Base-by-base conservation (phyloP, 2,329 filamentous ascomycete species). In the Sporothrix humicola region DNA sequence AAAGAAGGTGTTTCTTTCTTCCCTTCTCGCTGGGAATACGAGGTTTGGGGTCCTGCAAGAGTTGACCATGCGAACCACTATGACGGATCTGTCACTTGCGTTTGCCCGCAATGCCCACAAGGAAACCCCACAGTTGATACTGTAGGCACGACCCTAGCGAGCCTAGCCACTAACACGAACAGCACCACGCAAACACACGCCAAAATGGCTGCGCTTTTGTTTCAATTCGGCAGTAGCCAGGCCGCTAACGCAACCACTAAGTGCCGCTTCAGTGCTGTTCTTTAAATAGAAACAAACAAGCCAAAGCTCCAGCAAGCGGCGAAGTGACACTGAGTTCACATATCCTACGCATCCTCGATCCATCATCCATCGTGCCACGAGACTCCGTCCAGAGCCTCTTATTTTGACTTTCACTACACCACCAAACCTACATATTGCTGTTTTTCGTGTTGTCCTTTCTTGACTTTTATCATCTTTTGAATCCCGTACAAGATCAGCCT, bases 261-360 rank as follows among this genome's bases (percentile, higher is more conserved):
- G 3, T 26, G 42, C n/a, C 61, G 8, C 17, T 12, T 37, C 9
- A 63, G 20, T 2, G 8, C 2, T 8, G 42, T 17, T 26, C 65
- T 52, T 68, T 52, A 68, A 68, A 68, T 68, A 68, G 65, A 68
- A 68, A 31, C 48, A 68, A 20, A 6, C 20, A 20, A 37, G 31
- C 31, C 31, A 26, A 20, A 12, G 52, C 17, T 13, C 59, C 42
- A 46, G n/a, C 42, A 9, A 15, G 5, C 2, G 42, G 61, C 61
- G 15, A 54, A 54, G 23, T 23, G 17, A 26, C 20, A 26, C 20
- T 26, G 2, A 15, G 4, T 1, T 6, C 3, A n/a, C 48, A 12
- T 10, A 12, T 31, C 23, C 12, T 4, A 46, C 42, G 15, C n/a
- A 56, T 26, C 9, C 52, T 10, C 52, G n/a, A 56, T 6, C 7